Evolutionary conservation across 2,329 filamentous ascomycete species (phyloP), one percentile per base, ranked within the genome.

Genomic region (Gremmenia infestans): DNA sequence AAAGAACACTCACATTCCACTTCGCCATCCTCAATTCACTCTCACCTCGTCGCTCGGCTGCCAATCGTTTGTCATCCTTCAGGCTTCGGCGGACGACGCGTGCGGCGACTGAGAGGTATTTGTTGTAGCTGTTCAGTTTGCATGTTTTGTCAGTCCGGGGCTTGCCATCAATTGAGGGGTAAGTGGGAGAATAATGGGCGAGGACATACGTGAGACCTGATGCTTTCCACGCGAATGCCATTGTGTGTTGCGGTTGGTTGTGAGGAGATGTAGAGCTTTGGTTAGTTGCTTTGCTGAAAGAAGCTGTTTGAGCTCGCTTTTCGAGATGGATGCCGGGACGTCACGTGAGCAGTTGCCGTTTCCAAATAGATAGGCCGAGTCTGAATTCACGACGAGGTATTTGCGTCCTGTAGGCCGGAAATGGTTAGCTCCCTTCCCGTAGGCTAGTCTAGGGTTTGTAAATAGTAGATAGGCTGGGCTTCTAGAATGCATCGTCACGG

Each of bases 171-270:
- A 60, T 65, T 58, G 54, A 14, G 37, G 11, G 17, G 8, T 9
- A 23, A 48, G 19, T 46, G 28, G 32, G 32, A n/a, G 36, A 36
- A 17, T 25, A 53, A n/a, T 48, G 17, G n/a, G 17, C 45, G 28
- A 4, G 35, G 11, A 32, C 68, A 43, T 70, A 71, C 69, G 68
- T 95, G 74, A 97, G 82, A 78, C 94, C 94, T 75, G 94, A 90
- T 73, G 92, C 85, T 89, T 97, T 97, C 94, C 93, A 99, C 74
- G 92, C 90, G 81, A 92, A 93, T 79, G 88, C 82, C 94, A 97
- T 99, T 69, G 57, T 68, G 60, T 64, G 40, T 58, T 63, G 58
- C 59, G 56, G 57, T 49, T 48, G 39, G 51, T 63, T 63, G 59
- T 63, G 56, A 58, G 51, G 56, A 52, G 51, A 39, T 62, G 37